Evolutionary conservation across 768 basidiomycete genomes (phyloP), one percentile per base, ranked within the genome.

Genomic region (Lactarius deliciosus): DNA sequence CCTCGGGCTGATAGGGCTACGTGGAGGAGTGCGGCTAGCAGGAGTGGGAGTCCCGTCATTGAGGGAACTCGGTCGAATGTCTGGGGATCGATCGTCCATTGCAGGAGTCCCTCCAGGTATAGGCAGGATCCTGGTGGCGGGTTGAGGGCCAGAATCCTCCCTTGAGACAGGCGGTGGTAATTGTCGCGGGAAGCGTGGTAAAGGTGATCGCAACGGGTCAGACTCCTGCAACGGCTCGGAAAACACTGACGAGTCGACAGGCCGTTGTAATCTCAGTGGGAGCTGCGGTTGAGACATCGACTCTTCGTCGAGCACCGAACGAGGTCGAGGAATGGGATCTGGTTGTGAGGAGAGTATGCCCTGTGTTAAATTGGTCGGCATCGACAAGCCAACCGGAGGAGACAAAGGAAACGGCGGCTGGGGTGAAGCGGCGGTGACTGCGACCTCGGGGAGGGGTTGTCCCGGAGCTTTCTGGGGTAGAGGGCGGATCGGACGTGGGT

Each of bases 1-100:
- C 53, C 77, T 76, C 50, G 83, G 81, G 68, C 82, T 86, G 61
- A 83, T 78, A 13, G 89, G 89, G 57, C 88, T 90, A 43, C 83
- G 84, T 57, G 88, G 86, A 32, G 88, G 86, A 13, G 82, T 65
- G 28, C 65, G 64, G 20, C 61, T 63, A 10, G 41, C 57, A 11
- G 68, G 28, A 28, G 53, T 60, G 36, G 43, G 30, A 57, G 41
- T 60, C 10, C 43, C 38, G 36, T 61, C 64, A 43, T 25, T 55
- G 13, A 70, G 43, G 32, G 62, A 60, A 43, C 69, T 38, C 25
- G 60, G 55, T 8, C 59, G 63, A 8, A 58, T 34, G 13, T 68
- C 64, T 41, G 66, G 38, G 22, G 63, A 34, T 43, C 70, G 69
- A 45, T 70, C 69, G 13, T 64, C 70, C 61, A 66, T 68, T 45